Base-by-base conservation (phyloP, 257 asterid species). In the Lantana camara region DNA sequence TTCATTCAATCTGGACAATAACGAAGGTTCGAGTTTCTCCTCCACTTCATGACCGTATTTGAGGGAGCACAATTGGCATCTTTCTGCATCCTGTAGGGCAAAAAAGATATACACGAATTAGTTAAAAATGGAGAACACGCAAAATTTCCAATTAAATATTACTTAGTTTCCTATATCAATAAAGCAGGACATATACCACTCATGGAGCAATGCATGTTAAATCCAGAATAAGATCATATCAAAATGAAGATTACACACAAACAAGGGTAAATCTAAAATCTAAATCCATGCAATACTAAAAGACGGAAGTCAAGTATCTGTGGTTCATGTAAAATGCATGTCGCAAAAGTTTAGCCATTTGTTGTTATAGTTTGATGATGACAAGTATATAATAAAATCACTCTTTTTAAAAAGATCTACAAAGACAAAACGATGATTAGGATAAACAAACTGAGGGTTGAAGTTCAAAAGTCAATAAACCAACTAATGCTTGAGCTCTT, bases 1-100 rank as follows among this genome's bases (percentile, higher is more conserved):
- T 57, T 77, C 79, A 52, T 84, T 84, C 34, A 79, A 60, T 55
- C 34, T 60, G 22, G 79, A 63, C 41, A 74, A 19, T 4, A 66
- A 13, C 44, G 59, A 32, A 0, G 63, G 14, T 22, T 49, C 70
- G 45, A 57, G 11, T 57, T 64, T 66, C 23, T 35, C 67, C 27
- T 59, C 66, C 12, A 60, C 34, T 35, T 66, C 62, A 23, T 10
- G 1, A 19, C 37, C 0, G 35, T 30, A n/a, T 48, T 35, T 20
- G 5, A 16, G 30, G 20, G 67, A 6, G 71, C 82, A 76, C 16
- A 71, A 0, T 13, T 70, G 71, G 32, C 85, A 76, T 53, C 20
- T 4, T 54, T 70, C 65, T 23, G 50, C 21, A 17, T 9, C 76
- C 82, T 79, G 68, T 66, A 68, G 19, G 7, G n/a, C n/a, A n/a